Base-by-base conservation (phyloP, 495 filamentous ascomycete species). In the Penicillium malachiteum region DNA sequence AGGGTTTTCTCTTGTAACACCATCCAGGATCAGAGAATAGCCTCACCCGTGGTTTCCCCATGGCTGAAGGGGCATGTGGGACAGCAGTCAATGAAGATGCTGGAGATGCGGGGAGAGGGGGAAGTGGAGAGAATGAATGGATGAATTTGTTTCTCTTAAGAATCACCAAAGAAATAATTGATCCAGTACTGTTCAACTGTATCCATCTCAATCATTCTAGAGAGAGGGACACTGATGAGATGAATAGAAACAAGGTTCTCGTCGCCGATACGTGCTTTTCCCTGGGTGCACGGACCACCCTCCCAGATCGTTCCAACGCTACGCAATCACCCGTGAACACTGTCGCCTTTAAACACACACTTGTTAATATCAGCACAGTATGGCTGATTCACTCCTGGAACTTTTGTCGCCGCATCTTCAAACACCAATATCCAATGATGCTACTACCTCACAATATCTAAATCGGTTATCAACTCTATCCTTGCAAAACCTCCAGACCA, bases 381-480 rank as follows among this genome's bases (percentile, higher is more conserved):
- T 90, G 87, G 78, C 84, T 48, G 87, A 90, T 57, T 86, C 81
- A 39, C 78, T 95, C 47, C 83, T 88, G 48, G 87, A 90, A 57
- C 83, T 92, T 8, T 80, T 96, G 13, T 75, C 81, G 31, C 85
- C 87, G 17, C 81, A 85, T 64, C 70, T 87, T 48, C 74, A 53
- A 48, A 54, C 57, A 32, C 55, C 55, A 63, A 67, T 31, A 53
- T 64, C 46, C 13, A 67, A 65, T 31, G 79, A 86, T 69, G 59
- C 76, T 32, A 76, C 77, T 21, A 84, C 84, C 5, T 65, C 69
- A 32, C 77, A 76, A 51, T 97, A 97, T 69, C 85, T 97, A 57
- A 84, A 84, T 60, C 83, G 84, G 34, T 76, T 97, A 16, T 83
- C 88, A n/a, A 89, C 89, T 2, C 85, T 93, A 44, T 84, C 92